A percentile compares a stretch with the other conserved stretches of the same genome.
Evolutionary conservation across 768 basidiomycete species (phyloP).

Genomic region (Leccinum uliginosum): DNA sequence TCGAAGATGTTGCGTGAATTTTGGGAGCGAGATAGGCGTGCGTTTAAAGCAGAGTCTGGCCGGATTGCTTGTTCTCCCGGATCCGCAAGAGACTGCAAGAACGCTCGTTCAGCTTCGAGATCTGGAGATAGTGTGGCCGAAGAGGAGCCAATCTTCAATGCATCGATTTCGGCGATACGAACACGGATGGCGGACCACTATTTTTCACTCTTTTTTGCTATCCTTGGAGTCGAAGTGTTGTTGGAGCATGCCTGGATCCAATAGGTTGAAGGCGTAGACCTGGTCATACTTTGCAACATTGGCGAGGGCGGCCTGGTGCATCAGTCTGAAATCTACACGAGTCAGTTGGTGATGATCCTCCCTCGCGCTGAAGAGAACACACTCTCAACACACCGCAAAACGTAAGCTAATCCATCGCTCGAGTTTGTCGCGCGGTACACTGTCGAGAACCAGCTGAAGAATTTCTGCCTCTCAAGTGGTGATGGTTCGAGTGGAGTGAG

Average conservation of each 20-base stretch:
- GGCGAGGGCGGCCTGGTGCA: conserved; percentile 78
- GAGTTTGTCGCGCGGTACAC: conserved; percentile 80
- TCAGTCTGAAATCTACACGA: conserved; percentile 72
- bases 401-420: conserved; percentile 74
- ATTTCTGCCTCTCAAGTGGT: conserved; percentile 60
- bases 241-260: too few relatives aligned
- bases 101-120: conserved; percentile 66
- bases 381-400: conserved; percentile 87
- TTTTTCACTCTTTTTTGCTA: too few relatives aligned
- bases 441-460: conserved; percentile 75
- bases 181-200: conserved; percentile 53
- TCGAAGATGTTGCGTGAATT: conserved; percentile 82
- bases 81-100: conserved; percentile 60
- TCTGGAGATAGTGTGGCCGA: conserved; percentile 44
- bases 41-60: conserved; percentile 53
- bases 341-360: background rate
- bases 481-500: conserved; percentile 72
- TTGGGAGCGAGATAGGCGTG: conserved; percentile 59
- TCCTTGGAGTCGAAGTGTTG: too few relatives aligned
- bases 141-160: conserved; percentile 32
- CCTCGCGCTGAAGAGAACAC: conserved; percentile 6
- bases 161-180: conserved; percentile 57
- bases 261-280: too few relatives aligned
- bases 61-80: conserved; percentile 69
- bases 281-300: too few relatives aligned